Evolutionary conservation across 352 stramenopile genomes (phyloP), one percentile per base, ranked within the genome.

Genomic region (Aphanomyces euteiches): DNA sequence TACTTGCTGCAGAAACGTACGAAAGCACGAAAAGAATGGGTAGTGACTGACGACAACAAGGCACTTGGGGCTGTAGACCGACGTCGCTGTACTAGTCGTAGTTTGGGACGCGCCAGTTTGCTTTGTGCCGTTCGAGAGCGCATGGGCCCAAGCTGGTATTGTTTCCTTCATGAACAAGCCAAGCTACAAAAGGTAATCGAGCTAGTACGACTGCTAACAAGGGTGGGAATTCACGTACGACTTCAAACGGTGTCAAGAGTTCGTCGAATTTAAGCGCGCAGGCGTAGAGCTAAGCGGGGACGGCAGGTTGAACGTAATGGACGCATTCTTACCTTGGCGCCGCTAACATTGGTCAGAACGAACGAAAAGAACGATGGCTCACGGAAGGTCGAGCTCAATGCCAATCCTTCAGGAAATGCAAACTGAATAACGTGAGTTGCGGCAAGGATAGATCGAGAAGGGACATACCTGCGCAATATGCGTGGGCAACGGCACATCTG

Each of bases 1-100:
- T 66, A 98, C 81, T 81, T 98, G 95, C 40, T 96, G 90, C n/a
- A 99, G 78, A 74, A 98, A 99, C 67, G 95, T 85, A 15, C 93
- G 88, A 77, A 98, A 98, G 7, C 93, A 88, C 13, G 80, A 95
- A 59, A 98, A 97, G 77, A 98, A 99, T 4, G 95, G 95, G 82
- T 98, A 98, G 48, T 98, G 93, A 8, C 91, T 98, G 28, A 98
- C 87, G 37, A 98, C 74, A 28, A 97, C 75, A 47, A 99, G 86
- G 68, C 90, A 95, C 59, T 98, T 98, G 4, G 96, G 94, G 40
- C 90, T 87, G 73, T 96, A 98, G 17, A 92, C 84, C 34, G 85
- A 78, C 0, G 84, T 81, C 17, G 79, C 77, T 28, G 28, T 2
- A 28, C 28, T 28, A 2, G 28, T 28, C 28, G 28, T 28, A 28